Evolutionary conservation across 495 filamentous ascomycete species (phyloP).

Genomic region (Hypomontagnella submonticulosa): DNA sequence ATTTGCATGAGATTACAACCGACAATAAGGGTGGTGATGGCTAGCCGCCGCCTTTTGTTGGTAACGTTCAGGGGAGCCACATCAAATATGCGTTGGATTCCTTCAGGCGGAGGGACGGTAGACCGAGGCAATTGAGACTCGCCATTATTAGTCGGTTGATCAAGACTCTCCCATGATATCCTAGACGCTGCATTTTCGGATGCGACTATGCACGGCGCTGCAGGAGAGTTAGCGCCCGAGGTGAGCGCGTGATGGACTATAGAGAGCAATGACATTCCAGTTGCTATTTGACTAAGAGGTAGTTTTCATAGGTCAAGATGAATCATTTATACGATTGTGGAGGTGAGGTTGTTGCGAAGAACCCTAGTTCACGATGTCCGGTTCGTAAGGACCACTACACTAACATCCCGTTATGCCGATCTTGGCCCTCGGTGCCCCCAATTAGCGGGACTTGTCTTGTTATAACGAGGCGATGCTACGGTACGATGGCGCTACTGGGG

Average conservation of each 20-base stretch:
- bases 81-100: constrained; percentile 34
- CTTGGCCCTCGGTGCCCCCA: constrained; percentile 11
- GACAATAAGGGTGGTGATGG: constrained; percentile 40
- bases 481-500: not conserved
- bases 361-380: not conserved
- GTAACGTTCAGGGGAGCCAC: constrained; percentile 32
- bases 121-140: constrained; percentile 6
- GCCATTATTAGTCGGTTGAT: not conserved
- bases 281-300: not conserved
- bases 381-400: not conserved
- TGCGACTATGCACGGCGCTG: not conserved
- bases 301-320: not conserved
- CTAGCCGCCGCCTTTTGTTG: constrained; percentile 26
- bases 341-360: too few species aligned
- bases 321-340: too few species aligned
- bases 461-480: constrained; percentile 7
- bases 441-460: constrained; percentile 9
- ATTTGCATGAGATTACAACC: constrained; percentile 46
- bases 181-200: not conserved
- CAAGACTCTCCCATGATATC: constrained; percentile 1
- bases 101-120: constrained; percentile 9
- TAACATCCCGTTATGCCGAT: constrained; percentile 9
- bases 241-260: constrained; percentile 15
- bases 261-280: constrained; percentile 27
- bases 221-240: not conserved